These are phyloP conservation scores for Arxiozyma telluris DNA, from an alignment of 1,139 yeast genomes.

Conservation along the genomic window DNA sequence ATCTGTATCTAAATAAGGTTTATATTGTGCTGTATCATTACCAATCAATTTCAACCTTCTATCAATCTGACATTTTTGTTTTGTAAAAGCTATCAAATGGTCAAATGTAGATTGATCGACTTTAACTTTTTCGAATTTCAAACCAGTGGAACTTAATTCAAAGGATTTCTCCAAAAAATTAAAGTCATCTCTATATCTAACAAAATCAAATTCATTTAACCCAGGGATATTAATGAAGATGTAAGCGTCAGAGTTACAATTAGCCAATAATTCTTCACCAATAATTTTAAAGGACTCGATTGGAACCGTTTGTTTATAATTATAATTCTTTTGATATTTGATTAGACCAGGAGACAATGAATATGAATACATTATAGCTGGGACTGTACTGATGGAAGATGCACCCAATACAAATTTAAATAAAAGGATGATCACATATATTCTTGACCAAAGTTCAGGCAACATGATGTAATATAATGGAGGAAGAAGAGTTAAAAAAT, in stretches of 20 bases:
- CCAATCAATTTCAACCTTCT: constrained; percentile 17
- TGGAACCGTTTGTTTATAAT: constrained; percentile 15
- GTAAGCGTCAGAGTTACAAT: constrained; percentile 65
- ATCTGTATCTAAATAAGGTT: constrained; percentile 48
- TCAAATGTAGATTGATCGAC: constrained; percentile 32
- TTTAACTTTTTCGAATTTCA: constrained; percentile 31
- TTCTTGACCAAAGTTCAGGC: not conserved
- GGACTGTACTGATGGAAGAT: constrained; percentile 11
- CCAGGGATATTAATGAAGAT: constrained; percentile 67
- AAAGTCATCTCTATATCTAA: constrained; percentile 39
- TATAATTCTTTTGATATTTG: constrained; percentile 15
- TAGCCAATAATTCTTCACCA: constrained; percentile 42
- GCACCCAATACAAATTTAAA: not conserved
- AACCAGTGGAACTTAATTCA: constrained; percentile 52
- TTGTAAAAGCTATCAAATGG: constrained; percentile 15
- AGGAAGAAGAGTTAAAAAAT: not conserved
- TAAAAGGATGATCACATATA: not conserved
- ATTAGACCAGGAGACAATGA: constrained; percentile 21
- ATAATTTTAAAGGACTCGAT: constrained; percentile 38
- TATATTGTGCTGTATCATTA: constrained; percentile 16
- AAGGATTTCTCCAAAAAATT: constrained; percentile 47
- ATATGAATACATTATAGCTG: constrained; percentile 25
- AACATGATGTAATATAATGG: not conserved
- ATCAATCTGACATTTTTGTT: constrained; percentile 19
- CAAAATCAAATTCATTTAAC: constrained; percentile 47